phyloP scores from a whole-genome alignment of 805 yeast species.

The Lipomyces yamadae region DNA sequence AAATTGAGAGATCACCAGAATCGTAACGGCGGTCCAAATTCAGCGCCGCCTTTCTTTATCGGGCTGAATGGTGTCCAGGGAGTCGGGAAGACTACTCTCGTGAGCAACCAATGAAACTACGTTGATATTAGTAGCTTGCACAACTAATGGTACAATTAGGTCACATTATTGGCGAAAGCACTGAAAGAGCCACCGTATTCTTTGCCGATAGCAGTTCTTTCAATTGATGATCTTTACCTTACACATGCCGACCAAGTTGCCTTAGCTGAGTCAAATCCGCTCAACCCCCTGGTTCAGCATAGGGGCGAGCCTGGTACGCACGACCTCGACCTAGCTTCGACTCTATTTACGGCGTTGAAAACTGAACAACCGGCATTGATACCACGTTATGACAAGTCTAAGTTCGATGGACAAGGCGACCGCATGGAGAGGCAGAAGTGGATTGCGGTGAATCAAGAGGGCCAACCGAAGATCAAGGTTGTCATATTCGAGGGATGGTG shows the following conservation, averaged over 20 bases:
- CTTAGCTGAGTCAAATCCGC: constrained; percentile 50
- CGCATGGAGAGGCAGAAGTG: constrained; percentile 53
- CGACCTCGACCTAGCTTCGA: constrained; percentile 57
- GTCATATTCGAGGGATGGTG: constrained; percentile 95
- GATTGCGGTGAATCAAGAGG: constrained; percentile 42
- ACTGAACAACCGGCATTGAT: constrained; percentile 45
- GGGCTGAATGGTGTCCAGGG: constrained; percentile 40
- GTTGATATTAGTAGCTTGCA: not conserved
- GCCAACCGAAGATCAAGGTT: constrained; percentile 56
- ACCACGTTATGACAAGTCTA: constrained; percentile 82
- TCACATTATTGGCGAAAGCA: constrained; percentile 19
- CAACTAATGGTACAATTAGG: constrained; percentile 9
- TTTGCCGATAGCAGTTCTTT: constrained; percentile 50
- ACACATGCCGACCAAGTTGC: constrained; percentile 63
- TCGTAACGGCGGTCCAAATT: not conserved
- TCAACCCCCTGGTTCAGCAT: constrained; percentile 67
- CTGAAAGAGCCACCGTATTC: constrained; percentile 26
- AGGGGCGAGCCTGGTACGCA: constrained; percentile 96
- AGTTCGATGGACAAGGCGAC: constrained; percentile 77
- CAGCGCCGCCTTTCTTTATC: constrained; percentile 33
- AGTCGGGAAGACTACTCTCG: constrained; percentile 38
- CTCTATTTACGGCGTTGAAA: constrained; percentile 44
- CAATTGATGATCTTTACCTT: constrained; percentile 86
- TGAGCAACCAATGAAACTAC: constrained; percentile 1
- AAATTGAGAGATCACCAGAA: constrained; percentile 9